Percentiles rank a stretch among this genome's conserved stretches.
Conservation (phyloP, 163 green algal species). For the Chlamydomonas reinhardtii region DNA sequence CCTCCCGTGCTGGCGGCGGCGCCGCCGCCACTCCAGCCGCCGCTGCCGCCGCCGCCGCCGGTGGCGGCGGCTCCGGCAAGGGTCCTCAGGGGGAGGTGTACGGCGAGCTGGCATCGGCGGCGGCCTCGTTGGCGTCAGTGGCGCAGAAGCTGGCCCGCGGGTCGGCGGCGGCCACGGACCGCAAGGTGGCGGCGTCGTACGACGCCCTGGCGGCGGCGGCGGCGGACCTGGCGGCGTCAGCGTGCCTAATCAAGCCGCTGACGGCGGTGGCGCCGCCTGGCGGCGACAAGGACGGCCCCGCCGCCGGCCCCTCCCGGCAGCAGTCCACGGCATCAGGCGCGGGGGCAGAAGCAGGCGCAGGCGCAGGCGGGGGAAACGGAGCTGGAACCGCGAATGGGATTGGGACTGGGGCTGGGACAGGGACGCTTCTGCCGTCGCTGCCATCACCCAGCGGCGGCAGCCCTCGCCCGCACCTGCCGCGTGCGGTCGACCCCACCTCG, state of each 20-base stretch:
- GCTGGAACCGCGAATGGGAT: too few relatives aligned
- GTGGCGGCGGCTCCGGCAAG: neutral
- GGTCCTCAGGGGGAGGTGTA: neutral
- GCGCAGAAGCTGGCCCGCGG: slow-evolving; percentile 17
- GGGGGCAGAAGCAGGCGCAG: too few relatives aligned
- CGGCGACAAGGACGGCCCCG: neutral
- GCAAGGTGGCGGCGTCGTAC: slow-evolving; percentile 24
- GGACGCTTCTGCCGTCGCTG: too few relatives aligned
- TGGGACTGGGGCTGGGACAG: too few relatives aligned
- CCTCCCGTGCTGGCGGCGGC: too few relatives aligned
- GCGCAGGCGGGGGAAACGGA: too few relatives aligned
- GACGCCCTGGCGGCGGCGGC: slow-evolving; percentile 34
- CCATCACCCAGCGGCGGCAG: neutral
- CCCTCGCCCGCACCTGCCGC: neutral
- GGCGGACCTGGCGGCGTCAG: slow-evolving; percentile 30
- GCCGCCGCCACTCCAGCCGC: neutral
- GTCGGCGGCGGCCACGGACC: neutral
- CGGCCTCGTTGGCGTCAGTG: slow-evolving; percentile 7
- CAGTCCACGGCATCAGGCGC: too few relatives aligned
- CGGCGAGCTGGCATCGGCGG: slow-evolving; percentile 26
- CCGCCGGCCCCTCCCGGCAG: neutral
- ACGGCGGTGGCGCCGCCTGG: neutral
- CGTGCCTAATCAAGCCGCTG: slow-evolving; percentile 11
- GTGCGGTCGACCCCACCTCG: slow-evolving; percentile 25
- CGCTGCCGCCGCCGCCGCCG: neutral